Evolutionary conservation across 2,329 filamentous ascomycete genomes (phyloP).

Genomic region (Exserohilum turcica): DNA sequence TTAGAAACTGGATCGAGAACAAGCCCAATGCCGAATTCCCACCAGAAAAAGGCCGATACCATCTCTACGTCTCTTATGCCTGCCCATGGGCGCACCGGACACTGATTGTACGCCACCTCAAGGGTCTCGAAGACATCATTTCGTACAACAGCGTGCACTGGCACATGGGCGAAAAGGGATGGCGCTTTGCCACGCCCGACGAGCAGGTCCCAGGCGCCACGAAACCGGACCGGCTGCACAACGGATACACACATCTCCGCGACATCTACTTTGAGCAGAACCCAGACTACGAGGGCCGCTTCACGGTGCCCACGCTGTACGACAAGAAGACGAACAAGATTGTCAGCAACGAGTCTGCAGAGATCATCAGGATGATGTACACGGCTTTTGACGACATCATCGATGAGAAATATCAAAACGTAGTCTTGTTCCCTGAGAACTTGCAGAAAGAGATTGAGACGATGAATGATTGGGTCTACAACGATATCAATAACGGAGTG

Average conservation of each 20-base stretch:
- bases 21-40: constrained; percentile 76
- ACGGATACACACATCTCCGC: constrained; percentile 72
- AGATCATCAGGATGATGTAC: constrained; percentile 91
- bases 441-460: constrained; percentile 54
- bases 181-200: constrained; percentile 76
- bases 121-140: constrained; percentile 87
- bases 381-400: constrained; percentile 71
- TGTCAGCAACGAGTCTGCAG: constrained; percentile 89
- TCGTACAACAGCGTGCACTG: constrained; percentile 84
- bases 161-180: constrained; percentile 79
- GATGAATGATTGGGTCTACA: constrained; percentile 59
- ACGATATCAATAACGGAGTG: constrained; percentile 59
- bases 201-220: constrained; percentile 63
- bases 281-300: constrained; percentile 74
- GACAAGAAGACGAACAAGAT: constrained; percentile 77
- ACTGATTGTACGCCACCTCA: constrained; percentile 85
- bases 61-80: constrained; percentile 92
- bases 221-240: constrained; percentile 67
- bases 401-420: constrained; percentile 50
- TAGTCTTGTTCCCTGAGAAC: constrained; percentile 54
- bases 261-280: constrained; percentile 80
- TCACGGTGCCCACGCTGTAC: constrained; percentile 86
- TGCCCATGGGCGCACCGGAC: constrained; percentile 93
- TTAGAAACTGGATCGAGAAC: constrained; percentile 78
- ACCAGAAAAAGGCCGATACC: constrained; percentile 86